Evolutionary conservation across 371 early-diverging fungal genomes (phyloP), one percentile per base, ranked within the genome.

Genomic region (Mortierella sp.): DNA sequence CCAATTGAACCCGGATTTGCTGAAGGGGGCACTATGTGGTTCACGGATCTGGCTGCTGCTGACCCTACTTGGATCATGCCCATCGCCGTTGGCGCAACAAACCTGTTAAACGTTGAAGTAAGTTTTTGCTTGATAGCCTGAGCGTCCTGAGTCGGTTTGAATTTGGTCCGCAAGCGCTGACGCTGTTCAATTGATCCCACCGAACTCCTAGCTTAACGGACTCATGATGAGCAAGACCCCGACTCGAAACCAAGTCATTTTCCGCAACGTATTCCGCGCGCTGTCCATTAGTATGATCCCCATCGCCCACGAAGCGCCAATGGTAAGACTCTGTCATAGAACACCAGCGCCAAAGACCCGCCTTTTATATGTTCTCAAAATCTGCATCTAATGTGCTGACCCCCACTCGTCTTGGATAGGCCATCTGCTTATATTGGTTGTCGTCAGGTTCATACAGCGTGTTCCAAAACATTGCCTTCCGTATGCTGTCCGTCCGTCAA

Each of bases 1-100:
- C 87, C 90, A 2, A 78, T 82, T 0, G 82, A 80, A 3, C 77
- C 86, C 19, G 95, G 94, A 2, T 89, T 95, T 53, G 84, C 74
- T 19, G 88, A 91, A 10, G 96, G 95, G 3, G 96, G 96, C 0
- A 54, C 92, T 4, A 87, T 86, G 21, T 95, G 94, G 94, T 92
- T 95, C 67, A 90, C 84, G 26, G 94, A 96, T 88, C 82, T 96
- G 71, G 91, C 95, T 0, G 83, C 89, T 0, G 83, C 92, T 19
- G 96, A 96, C 80, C 92, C 96, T 1, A 95, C 95, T n/a, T 87
- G 91, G 89, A 89, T 93, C 26, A 89, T 94, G 64, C 96, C 96
- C 21, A 73, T 95, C 44, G 83, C 93, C 57, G 88, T 95, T 73
- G 95, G 95, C 34, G 88, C 90, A n/a, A 88, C 92, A 31, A 93